Conservation (phyloP, 2,329 filamentous ascomycete genomes). For the Aspergillus ochraceus region DNA sequence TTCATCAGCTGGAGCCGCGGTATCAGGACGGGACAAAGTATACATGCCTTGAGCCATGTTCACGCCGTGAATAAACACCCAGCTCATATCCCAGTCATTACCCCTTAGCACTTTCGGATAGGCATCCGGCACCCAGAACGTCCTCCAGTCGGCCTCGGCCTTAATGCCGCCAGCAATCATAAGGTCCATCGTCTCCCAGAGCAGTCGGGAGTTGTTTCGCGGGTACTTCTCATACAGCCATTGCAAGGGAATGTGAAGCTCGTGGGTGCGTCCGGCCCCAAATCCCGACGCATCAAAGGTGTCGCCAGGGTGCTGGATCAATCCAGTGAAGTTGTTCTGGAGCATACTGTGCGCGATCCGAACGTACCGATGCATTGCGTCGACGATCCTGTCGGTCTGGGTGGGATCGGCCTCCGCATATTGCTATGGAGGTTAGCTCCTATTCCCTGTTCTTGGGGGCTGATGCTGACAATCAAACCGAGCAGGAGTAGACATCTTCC, state of each 20-base stretch:
- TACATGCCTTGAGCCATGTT: conserved; percentile 47
- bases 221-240: conserved; percentile 52
- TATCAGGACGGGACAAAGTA: conserved; percentile 41
- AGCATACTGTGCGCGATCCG: conserved; percentile 57
- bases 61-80: conserved; percentile 48
- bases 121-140: conserved; percentile 40
- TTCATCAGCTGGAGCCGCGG: conserved; percentile 18
- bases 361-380: conserved; percentile 53
- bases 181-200: conserved; percentile 47
- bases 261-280: conserved; percentile 44
- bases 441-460: conserved; percentile 25
- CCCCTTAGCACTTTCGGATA: conserved; percentile 34
- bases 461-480: conserved; percentile 50
- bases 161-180: conserved; percentile 36
- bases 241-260: conserved; percentile 49
- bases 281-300: conserved; percentile 38
- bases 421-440: not conserved
- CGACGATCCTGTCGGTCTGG: conserved; percentile 42
- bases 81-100: conserved; percentile 18
- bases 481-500: conserved; percentile 53
- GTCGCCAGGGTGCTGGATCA: conserved; percentile 47
- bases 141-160: conserved; percentile 32
- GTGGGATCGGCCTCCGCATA: conserved; percentile 39
- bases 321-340: conserved; percentile 52
- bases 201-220: conserved; percentile 30